Base-by-base conservation (phyloP, 2,329 filamentous ascomycete species). In the Aspergillus amoenus region DNA sequence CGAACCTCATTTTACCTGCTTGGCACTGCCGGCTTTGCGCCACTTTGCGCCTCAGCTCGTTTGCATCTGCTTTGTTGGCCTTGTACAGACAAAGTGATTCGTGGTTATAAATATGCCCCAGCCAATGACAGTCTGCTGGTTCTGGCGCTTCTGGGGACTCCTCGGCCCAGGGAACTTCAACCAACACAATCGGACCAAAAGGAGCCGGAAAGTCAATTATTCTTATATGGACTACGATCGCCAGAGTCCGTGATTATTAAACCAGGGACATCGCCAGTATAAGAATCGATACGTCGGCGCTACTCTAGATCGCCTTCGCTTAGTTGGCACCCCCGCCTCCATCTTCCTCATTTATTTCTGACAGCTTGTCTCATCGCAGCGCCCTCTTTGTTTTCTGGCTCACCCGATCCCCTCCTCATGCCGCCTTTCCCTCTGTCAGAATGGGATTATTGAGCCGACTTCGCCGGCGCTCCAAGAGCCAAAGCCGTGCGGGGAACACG, bases 371-470 rank as follows among this genome's bases (percentile, higher is more conserved):
- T 43, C 17, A 43, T 53, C 48, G 45, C 37, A 55, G 41, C 17
- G n/a, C 30, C 21, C 54, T 21, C 22, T 41, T 43, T 39, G 18
- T 32, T n/a, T 22, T 21, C 18, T 21, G 11, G 42, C 44, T 34
- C 17, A 8, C 24, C 13, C 48, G 27, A 30, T 11, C 27, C 27
- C 27, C 27, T 30, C 4, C 27, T 9, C 37, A 41, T 47, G 24
- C 18, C 44, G 53, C 40, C 47, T 24, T 40, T 46, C 40, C 22
- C 27, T 8, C 41, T 9, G 27, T 30, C 61, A 67, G 27, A 48
- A 73, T 73, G 70, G 70, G 70, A 51, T 64, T 73, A 47, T 59
- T 73, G 48, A 65, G 66, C 48, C 67, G 66, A 46, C 53, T 73
- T 53, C 66, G 67, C 41, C 61, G 64, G 46, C 68, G 69, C 44